phyloP scores from a whole-genome alignment of 805 yeast genomes.

The Candida krabiensis region DNA sequence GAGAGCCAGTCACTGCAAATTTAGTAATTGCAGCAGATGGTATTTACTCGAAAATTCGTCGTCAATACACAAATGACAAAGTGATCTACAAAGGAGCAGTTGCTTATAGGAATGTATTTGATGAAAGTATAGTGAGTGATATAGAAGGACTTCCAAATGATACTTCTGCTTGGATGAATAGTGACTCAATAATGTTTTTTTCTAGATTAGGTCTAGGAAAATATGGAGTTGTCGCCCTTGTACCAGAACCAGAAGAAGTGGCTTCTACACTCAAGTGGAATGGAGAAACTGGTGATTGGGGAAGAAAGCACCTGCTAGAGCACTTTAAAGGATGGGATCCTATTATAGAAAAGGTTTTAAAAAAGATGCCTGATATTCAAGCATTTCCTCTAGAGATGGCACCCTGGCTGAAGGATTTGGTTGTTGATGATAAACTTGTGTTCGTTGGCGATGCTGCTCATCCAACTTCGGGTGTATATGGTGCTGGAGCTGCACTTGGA shows the following conservation, averaged over 20 bases:
- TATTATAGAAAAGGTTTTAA: not conserved
- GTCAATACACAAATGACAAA: slow-evolving; percentile 6
- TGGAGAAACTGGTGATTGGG: slow-evolving; percentile 1
- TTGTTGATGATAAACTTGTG: not conserved
- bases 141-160: slow-evolving; percentile 9
- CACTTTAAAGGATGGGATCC: slow-evolving; percentile 3
- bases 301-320: not conserved
- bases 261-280: slow-evolving; percentile 1
- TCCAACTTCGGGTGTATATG: slow-evolving; percentile 2
- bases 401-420: slow-evolving; percentile 1
- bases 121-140: slow-evolving; percentile 2
- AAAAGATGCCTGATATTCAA: slow-evolving; percentile 1
- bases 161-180: slow-evolving; percentile 5
- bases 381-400: slow-evolving; percentile 1
- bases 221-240: slow-evolving; percentile 1
- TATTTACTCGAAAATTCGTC: slow-evolving; percentile 14
- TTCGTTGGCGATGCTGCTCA: slow-evolving; percentile 3
- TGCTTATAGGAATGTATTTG: slow-evolving; percentile 14
- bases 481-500: slow-evolving; percentile 1
- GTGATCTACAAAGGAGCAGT: slow-evolving; percentile 12
- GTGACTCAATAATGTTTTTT: slow-evolving; percentile 1
- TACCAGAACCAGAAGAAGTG: not conserved
- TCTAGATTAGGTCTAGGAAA: not conserved
- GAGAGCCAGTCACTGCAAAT: slow-evolving; percentile 5
- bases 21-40: slow-evolving; percentile 15